Base-by-base conservation (phyloP, 192 early-diverging fungal genomes). In the Allomyces macrogynus region DNA sequence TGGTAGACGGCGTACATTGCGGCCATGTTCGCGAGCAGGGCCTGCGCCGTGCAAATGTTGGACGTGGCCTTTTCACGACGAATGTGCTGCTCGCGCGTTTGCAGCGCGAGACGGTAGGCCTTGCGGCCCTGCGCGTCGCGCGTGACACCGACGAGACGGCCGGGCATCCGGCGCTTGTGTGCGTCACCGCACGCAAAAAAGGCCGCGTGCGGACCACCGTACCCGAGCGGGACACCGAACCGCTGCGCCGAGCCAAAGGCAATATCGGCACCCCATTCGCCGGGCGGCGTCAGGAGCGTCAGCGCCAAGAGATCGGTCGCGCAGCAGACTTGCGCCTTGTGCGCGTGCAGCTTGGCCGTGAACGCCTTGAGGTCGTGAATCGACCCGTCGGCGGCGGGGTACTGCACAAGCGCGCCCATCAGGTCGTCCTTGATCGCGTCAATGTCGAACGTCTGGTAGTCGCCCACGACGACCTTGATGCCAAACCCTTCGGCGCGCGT, bases 1-100 rank as follows among this genome's bases (percentile, higher is more conserved):
- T 99, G 96, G 78, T 97, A 99, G 62, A 99, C 90, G 25, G 89
- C 91, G 70, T 99, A 99, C 89, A 99, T 95, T 61, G 92, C 96
- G 40, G 93, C 82, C 94, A 99, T 96, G 82, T 99, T 99, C 65
- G 96, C 96, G 63, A 99, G 80, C 64, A 99, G 82, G 40, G 94
- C 96, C 76, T 99, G 96, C 23, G 96, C 92, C 0, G 96, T 99
- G 81, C 96, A 99, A 67, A 99, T 99, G 80, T 99, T 99, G 72
- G 83, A 86, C 63, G 96, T 95, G 3, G 96, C 96, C 83, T 97
- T 97, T 71, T 99, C 96, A 72, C 96, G 82, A 43, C 93, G 86
- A 77, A 99, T 99, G 76, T 99, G 96, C 80, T 99, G 96, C 79
- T 99, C 93, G 69, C 94, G 86, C 9, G 93, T 93, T 77, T 97